Conservation (phyloP, 257 asterid species). For the Oldenlandia corymbosa region DNA sequence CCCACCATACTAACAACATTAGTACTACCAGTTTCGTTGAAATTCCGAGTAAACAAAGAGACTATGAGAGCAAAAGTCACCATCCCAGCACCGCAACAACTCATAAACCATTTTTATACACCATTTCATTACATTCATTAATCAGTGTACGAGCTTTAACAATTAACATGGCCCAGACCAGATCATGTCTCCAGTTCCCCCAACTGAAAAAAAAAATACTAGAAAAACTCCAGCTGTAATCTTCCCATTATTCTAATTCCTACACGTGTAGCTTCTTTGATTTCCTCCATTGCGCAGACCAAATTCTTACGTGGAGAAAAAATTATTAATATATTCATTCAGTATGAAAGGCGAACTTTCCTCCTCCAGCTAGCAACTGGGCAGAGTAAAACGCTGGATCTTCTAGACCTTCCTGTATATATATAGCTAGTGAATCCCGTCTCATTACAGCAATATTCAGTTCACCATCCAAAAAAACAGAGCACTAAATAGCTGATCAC, state of each 20-base stretch:
- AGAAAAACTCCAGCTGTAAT: constrained; percentile 26
- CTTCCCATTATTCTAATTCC: constrained; percentile 18
- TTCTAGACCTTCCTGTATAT: background rate
- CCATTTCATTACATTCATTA: too few relatives aligned
- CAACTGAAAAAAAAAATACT: too few relatives aligned
- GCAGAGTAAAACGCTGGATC: background rate
- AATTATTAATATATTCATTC: background rate
- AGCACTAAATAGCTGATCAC: too few relatives aligned
- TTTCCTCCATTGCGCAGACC: constrained; percentile 38
- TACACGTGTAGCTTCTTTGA: constrained; percentile 31
- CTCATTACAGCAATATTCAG: background rate
- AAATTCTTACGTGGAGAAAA: constrained; percentile 8
- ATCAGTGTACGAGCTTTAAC: background rate
- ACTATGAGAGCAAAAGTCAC: too few relatives aligned
- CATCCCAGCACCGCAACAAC: too few relatives aligned
- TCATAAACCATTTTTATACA: too few relatives aligned
- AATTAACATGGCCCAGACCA: constrained; percentile 18
- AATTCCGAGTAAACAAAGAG: too few relatives aligned
- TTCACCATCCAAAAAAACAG: too few relatives aligned
- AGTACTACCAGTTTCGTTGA: too few relatives aligned
- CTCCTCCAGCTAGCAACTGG: too few relatives aligned
- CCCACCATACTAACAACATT: too few relatives aligned
- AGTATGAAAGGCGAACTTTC: constrained; percentile 28
- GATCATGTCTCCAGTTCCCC: constrained; percentile 31
- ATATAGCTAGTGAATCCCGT: background rate